Base-by-base conservation (phyloP, 2,329 filamentous ascomycete genomes). In the Ophiostoma populinum region DNA sequence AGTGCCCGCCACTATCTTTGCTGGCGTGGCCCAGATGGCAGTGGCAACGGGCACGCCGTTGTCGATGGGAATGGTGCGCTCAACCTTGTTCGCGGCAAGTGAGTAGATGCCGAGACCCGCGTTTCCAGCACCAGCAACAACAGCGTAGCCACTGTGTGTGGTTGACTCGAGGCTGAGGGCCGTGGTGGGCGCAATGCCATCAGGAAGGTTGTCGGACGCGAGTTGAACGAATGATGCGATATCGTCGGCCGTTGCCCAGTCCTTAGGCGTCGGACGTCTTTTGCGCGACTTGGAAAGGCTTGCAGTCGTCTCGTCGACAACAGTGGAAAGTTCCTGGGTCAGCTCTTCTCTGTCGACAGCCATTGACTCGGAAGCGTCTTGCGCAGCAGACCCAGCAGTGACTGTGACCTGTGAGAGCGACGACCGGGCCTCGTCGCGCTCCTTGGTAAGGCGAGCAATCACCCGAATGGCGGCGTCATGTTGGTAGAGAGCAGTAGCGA, bases 381-480 rank as follows among this genome's bases (percentile, higher is more conserved):
- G 15, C 9, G n/a, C 76, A 3, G 58, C 57, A 37, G 57, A 55
- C 42, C 54, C 55, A 37, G 58, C 58, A 30, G 59, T 59, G 18
- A 94, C 74, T 2, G 80, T 81, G 11, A 95, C 70, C 52, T 81
- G 83, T 24, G 83, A 83, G 34, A 98, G 61, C 11, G 90, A 82
- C 56, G 90, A 80, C 44, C 87, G 70, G 30, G 90, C 86, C 55
- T 95, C 86, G 49, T 98, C 86, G 43, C 90, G 65, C 63, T 98
- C 90, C 52, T 72, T 78, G n/a, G 80, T 80, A 53, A 98, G 54
- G 32, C 87, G 73, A 44, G 85, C 85, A 57, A 98, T 93, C 32
- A 98, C 90, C 43, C 90, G 70, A 33, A 92, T 76, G n/a, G 90
- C 90, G 2, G 90, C 87, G 63, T 98, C 90, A 48, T 95, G 82